Evolutionary conservation across 1,284 basidiomycete genomes (phyloP).

Genomic region (Pascua guehoae): DNA sequence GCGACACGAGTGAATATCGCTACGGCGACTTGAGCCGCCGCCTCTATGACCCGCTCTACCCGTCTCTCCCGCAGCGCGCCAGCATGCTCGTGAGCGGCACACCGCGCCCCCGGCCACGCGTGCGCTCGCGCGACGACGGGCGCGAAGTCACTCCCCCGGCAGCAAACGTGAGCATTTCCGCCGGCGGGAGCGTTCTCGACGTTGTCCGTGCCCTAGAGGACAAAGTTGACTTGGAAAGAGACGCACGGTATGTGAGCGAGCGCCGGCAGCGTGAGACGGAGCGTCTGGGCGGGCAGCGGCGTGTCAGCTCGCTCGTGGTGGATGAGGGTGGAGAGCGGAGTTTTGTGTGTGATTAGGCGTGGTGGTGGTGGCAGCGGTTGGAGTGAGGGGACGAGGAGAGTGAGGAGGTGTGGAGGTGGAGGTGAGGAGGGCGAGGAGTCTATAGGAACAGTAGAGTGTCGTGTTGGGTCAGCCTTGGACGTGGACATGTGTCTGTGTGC

Average conservation of each 20-base stretch:
- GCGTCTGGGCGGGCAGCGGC: constrained; percentile 1
- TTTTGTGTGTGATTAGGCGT: not conserved
- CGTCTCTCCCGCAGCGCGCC: constrained; percentile 5
- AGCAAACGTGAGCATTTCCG: not conserved
- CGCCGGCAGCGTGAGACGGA: constrained; percentile 11
- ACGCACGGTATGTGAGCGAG: constrained; percentile 1
- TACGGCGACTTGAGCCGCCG: constrained; percentile 1
- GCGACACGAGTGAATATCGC: not conserved
- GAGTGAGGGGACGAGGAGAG: not conserved
- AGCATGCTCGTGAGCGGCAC: constrained; percentile 4
- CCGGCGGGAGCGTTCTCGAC: not conserved
- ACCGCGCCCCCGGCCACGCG: constrained; percentile 1
- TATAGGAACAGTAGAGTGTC: too few relatives aligned
- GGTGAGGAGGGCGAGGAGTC: too few relatives aligned
- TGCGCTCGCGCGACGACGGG: not conserved
- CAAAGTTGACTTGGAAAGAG: too few relatives aligned
- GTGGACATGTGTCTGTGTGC: too few relatives aligned
- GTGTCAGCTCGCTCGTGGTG: constrained; percentile 6
- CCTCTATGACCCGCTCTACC: constrained; percentile 8
- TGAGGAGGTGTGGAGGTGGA: not conserved
- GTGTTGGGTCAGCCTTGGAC: too few relatives aligned
- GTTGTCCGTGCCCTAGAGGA: not conserved
- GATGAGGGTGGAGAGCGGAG: constrained; percentile 3
- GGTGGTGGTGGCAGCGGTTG: not conserved
- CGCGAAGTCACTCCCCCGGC: not conserved